phyloP scores from a whole-genome alignment of 345 rosid genomes.

The Punica granatum region DNA sequence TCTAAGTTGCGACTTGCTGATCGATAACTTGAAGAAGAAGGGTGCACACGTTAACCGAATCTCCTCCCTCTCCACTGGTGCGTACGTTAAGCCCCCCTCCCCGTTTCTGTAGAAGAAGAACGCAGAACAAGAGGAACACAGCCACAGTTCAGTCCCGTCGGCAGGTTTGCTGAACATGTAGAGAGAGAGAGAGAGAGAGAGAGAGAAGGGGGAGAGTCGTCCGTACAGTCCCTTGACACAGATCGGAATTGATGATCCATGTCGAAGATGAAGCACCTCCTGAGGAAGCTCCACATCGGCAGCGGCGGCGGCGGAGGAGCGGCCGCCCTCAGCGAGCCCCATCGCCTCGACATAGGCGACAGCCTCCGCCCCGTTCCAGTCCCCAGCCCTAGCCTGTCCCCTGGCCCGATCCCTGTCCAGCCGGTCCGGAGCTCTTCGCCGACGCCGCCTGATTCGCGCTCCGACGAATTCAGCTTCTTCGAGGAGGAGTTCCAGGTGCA shows the following conservation, averaged over 20 bases:
- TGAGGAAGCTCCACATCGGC: conserved; percentile 88
- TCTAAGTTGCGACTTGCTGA: conserved; percentile 17
- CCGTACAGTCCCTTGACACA: neutral
- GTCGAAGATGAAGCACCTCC: conserved; percentile 93
- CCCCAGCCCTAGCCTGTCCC: conserved; percentile 19
- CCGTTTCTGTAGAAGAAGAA: neutral
- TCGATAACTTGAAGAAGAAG: conserved; percentile 49
- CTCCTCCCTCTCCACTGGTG: conserved; percentile 28
- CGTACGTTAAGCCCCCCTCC: conserved; percentile 39
- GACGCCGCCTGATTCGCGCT: conserved; percentile 25
- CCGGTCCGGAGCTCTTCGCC: conserved; percentile 28
- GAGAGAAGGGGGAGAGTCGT: neutral
- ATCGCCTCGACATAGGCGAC: conserved; percentile 37
- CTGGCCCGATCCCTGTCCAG: conserved; percentile 22
- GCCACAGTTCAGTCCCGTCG: neutral
- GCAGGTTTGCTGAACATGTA: neutral
- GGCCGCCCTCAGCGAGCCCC: conserved; percentile 38
- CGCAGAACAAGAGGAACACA: neutral
- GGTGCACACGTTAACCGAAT: conserved; percentile 71
- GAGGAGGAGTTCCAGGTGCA: conserved; percentile 97
- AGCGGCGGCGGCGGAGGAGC: conserved; percentile 29
- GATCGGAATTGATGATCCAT: conserved; percentile 62
- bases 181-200: neutral
- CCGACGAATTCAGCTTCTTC: conserved; percentile 59
- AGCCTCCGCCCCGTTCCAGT: conserved; percentile 32